phyloP scores from a whole-genome alignment of 805 yeast species.

The Metschnikowia baotianmanensis region DNA sequence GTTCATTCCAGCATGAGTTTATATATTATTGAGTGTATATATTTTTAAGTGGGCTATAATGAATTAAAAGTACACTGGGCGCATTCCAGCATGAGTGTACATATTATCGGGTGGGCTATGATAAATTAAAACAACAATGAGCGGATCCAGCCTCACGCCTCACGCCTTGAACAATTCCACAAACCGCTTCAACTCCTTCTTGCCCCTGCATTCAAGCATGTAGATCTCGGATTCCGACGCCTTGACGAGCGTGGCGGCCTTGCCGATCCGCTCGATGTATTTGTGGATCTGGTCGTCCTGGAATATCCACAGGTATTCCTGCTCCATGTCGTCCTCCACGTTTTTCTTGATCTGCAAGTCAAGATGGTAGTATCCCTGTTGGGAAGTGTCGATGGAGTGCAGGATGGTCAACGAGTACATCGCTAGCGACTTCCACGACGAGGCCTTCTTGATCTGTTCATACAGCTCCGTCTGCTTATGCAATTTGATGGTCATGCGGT shows the following conservation, averaged over 20 bases:
- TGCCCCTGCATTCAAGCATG: slow-evolving; percentile 47
- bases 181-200: slow-evolving; percentile 35
- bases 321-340: slow-evolving; percentile 11
- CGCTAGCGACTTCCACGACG: slow-evolving; percentile 42
- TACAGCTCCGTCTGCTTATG: slow-evolving; percentile 35
- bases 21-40: too few relatives aligned
- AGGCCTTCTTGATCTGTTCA: slow-evolving; percentile 30
- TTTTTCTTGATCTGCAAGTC: slow-evolving; percentile 21
- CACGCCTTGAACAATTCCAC: slow-evolving; percentile 3
- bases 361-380: slow-evolving; percentile 29
- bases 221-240: slow-evolving; percentile 29
- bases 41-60: too few relatives aligned
- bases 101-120: too few relatives aligned
- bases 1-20: too few relatives aligned
- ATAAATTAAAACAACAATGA: too few relatives aligned
- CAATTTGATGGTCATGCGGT: slow-evolving; percentile 35
- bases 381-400: slow-evolving; percentile 24
- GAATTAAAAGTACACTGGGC: too few relatives aligned
- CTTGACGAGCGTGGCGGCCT: slow-evolving; percentile 41
- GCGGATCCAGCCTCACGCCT: too few relatives aligned
- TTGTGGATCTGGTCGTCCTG: slow-evolving; percentile 27
- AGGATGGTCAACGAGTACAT: slow-evolving; percentile 36
- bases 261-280: slow-evolving; percentile 38
- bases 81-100: too few relatives aligned
- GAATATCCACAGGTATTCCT: slow-evolving; percentile 31